These are phyloP conservation scores for Boletus tomentosulus DNA, from an alignment of 768 basidiomycete species.

Conservation along the genomic window DNA sequence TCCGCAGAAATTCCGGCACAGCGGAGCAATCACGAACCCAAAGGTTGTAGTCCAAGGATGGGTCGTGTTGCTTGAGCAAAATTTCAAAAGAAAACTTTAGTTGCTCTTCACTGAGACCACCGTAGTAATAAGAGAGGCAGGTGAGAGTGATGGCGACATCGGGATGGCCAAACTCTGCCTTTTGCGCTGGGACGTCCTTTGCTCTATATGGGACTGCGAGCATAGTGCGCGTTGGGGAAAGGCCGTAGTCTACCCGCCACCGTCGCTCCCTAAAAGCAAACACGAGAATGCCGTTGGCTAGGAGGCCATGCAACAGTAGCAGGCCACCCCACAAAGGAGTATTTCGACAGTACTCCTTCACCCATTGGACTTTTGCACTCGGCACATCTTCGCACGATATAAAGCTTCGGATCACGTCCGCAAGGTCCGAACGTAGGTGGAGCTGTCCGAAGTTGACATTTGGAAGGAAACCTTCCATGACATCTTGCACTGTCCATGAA, in stretches of 20 bases:
- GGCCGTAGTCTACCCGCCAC: constrained; percentile 28
- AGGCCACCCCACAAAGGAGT: constrained; percentile 13
- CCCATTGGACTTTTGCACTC: not conserved
- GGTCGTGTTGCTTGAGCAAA: constrained; percentile 15
- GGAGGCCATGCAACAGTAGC: constrained; percentile 30
- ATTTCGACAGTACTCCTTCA: not conserved
- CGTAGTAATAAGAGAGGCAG: constrained; percentile 21
- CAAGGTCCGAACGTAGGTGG: not conserved
- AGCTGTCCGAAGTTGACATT: constrained; percentile 3
- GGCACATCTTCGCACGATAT: constrained; percentile 9
- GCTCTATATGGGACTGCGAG: constrained; percentile 28
- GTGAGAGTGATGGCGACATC: constrained; percentile 18
- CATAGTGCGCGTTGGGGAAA: constrained; percentile 2
- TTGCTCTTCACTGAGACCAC: constrained; percentile 16
- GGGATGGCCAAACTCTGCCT: constrained; percentile 26
- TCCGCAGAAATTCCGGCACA: constrained; percentile 30
- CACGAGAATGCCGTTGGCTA: constrained; percentile 20
- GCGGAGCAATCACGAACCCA: constrained; percentile 18
- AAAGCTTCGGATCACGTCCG: constrained; percentile 12
- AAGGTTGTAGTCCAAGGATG: constrained; percentile 13
- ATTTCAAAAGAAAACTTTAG: constrained; percentile 14
- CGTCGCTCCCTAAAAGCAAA: constrained; percentile 17
- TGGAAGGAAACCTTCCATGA: constrained; percentile 5
- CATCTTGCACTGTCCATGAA: constrained; percentile 1
- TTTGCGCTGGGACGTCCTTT: constrained; percentile 22